Percentiles rank a stretch among this genome's conserved stretches.
These are phyloP conservation scores for Cadophora malorum DNA, from an alignment of 2,329 filamentous ascomycete genomes.

Conservation along the genomic window DNA sequence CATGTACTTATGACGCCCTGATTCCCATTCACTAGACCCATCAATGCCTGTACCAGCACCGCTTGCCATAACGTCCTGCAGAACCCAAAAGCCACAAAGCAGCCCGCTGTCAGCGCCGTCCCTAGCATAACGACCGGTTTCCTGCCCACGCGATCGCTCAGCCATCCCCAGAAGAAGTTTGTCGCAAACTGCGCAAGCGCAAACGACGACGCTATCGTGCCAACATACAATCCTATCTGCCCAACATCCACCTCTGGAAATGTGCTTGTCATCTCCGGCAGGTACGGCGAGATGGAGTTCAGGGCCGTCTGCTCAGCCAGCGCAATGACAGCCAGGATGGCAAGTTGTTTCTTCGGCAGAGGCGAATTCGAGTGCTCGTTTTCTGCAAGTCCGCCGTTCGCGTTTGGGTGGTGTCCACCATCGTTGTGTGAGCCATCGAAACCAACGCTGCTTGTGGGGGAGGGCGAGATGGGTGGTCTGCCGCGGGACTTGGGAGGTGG, in stretches of 20 bases:
- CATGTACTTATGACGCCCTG: conserved; percentile 93
- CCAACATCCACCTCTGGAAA: conserved; percentile 79
- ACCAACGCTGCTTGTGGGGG: conserved; percentile 44
- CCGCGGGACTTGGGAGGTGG: conserved; percentile 72
- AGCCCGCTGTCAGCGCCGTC: conserved; percentile 80
- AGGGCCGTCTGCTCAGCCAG: conserved; percentile 94
- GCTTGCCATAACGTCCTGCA: conserved; percentile 84
- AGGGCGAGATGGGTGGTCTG: conserved; percentile 44
- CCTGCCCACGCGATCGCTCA: conserved; percentile 79
- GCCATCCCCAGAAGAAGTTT: conserved; percentile 89
- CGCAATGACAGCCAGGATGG: conserved; percentile 84
- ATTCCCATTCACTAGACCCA: conserved; percentile 95
- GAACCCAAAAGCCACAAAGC: conserved; percentile 88
- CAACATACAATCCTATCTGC: conserved; percentile 86
- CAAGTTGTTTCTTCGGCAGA: conserved; percentile 81
- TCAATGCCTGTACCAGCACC: conserved; percentile 82
- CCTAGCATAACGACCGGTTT: conserved; percentile 85
- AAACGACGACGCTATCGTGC: conserved; percentile 87
- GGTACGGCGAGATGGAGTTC: conserved; percentile 94
- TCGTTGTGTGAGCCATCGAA: conserved; percentile 44
- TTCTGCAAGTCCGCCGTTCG: conserved; percentile 47
- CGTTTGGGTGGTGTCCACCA: conserved; percentile 34
- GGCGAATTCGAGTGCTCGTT: conserved; percentile 58
- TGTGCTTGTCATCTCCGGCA: conserved; percentile 87
- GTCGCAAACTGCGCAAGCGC: conserved; percentile 91